Conservation (phyloP, 169 alveolate genomes). For the Miamiensis avidus region DNA sequence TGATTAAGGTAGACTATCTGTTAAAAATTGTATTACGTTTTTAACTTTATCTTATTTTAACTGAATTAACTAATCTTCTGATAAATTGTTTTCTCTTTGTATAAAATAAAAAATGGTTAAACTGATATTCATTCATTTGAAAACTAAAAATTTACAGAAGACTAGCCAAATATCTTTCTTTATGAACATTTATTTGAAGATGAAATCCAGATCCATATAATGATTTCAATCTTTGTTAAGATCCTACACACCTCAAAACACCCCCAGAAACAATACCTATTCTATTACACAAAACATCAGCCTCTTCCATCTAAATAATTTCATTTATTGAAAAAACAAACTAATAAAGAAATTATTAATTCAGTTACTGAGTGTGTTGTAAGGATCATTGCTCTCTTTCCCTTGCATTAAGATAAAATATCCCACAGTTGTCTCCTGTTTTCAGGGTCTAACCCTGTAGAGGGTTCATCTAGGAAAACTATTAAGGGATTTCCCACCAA, state of each 20-base stretch:
- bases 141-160: not conserved
- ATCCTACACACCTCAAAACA: conserved; percentile 81
- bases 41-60: conserved; percentile 32
- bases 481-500: conserved; percentile 89
- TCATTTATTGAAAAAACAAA: too few species aligned
- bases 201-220: conserved; percentile 88
- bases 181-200: conserved; percentile 67
- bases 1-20: conserved; percentile 53
- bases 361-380: conserved; percentile 85
- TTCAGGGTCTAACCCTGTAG: conserved; percentile 94
- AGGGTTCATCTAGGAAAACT: conserved; percentile 91
- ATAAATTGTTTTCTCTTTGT: not conserved
- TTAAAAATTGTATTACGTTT: conserved; percentile 42
- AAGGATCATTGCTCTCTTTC: conserved; percentile 85
- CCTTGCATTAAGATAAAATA: conserved; percentile 75
- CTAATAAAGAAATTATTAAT: too few species aligned
- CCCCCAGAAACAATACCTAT: conserved; percentile 88
- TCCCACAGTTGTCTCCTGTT: conserved; percentile 91
- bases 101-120: too few species aligned
- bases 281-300: conserved; percentile 90
- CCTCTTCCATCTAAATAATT: conserved; percentile 87
- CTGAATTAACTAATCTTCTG: conserved; percentile 2
- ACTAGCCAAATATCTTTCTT: conserved; percentile 25
- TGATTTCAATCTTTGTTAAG: conserved; percentile 74
- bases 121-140: too few species aligned